These are phyloP conservation scores for Stagonosporopsis chrysanthemi DNA, from an alignment of 2,329 filamentous ascomycete genomes.

Conservation along the genomic window DNA sequence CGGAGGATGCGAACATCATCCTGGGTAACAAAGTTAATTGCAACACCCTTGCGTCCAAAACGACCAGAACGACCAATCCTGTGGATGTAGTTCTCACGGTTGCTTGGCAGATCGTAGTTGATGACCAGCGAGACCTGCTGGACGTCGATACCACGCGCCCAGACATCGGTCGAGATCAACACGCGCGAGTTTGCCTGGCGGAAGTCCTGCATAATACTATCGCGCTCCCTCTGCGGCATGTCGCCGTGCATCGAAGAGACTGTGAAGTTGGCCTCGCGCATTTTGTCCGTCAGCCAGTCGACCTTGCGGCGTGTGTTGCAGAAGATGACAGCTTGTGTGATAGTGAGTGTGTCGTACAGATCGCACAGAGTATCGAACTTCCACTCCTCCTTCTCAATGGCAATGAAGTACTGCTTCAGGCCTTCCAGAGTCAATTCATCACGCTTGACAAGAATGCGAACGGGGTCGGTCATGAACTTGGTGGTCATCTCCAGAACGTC, in stretches of 20 bases:
- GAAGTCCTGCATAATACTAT: conserved; percentile 99
- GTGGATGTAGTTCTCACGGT: conserved; percentile 99
- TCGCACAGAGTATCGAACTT: conserved; percentile 99
- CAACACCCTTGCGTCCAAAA: conserved; percentile 97
- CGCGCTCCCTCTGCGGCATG: conserved; percentile 97
- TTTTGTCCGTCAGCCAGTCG: conserved; percentile 99
- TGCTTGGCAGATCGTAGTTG: conserved; percentile 97
- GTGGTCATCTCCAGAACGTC: conserved; percentile 99
- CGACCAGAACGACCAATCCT: conserved; percentile 94
- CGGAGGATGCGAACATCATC: conserved; percentile 97
- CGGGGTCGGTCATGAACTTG: conserved; percentile 99
- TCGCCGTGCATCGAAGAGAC: conserved; percentile 99
- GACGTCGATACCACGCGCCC: conserved; percentile 98
- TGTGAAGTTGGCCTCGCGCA: conserved; percentile 98
- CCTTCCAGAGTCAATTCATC: conserved; percentile 97
- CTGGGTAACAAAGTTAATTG: conserved; percentile 99
- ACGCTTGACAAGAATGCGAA: conserved; percentile 96
- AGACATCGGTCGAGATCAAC: conserved; percentile 95
- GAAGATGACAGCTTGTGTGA: conserved; percentile 99
- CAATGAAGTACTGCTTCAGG: conserved; percentile 98
- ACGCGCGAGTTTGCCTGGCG: conserved; percentile 95
- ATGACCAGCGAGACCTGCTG: conserved; percentile 98
- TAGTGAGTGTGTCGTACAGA: conserved; percentile 97
- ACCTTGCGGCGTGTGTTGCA: conserved; percentile 99
- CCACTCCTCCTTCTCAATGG: conserved; percentile 99